A percentile compares a stretch with the other conserved stretches of the same genome.
phyloP scores from a whole-genome alignment of 2,329 filamentous ascomycete species.

The Ceratocystis lukuohia region DNA sequence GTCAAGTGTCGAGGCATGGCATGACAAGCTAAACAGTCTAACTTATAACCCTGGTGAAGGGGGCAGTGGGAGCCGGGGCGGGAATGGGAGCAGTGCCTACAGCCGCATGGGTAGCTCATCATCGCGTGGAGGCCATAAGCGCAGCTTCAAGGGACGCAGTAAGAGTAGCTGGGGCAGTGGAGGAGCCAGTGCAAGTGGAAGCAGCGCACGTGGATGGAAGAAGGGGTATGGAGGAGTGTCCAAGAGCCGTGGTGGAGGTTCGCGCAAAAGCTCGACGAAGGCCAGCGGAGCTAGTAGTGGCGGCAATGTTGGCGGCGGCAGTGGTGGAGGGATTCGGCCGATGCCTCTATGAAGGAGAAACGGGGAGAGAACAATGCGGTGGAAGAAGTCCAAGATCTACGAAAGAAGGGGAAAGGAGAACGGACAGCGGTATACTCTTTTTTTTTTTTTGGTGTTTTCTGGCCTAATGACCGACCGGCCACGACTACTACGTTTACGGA shows the following conservation, averaged over 20 bases:
- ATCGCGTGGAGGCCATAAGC: neutral
- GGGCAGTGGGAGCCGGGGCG: neutral
- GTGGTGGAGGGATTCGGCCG: slow-evolving; percentile 14
- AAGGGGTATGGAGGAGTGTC: neutral
- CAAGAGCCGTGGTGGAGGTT: neutral
- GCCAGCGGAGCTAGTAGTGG: slow-evolving; percentile 19
- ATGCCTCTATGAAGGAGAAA: slow-evolving; percentile 16
- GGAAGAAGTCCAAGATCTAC: too few species aligned
- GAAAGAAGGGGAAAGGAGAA: too few species aligned
- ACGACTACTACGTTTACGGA: too few species aligned
- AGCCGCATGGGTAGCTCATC: neutral
- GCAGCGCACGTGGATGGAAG: neutral
- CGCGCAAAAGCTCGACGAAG: neutral
- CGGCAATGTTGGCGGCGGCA: neutral
- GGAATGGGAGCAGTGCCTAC: neutral
- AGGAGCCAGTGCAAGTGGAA: neutral
- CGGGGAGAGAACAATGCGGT: neutral
- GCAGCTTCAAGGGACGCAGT: neutral
- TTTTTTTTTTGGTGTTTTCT: too few species aligned
- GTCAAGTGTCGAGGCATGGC: slow-evolving; percentile 7
- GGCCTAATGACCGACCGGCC: too few species aligned
- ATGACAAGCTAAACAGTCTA: slow-evolving; percentile 11
- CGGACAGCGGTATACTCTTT: too few species aligned
- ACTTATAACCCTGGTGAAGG: slow-evolving; percentile 1
- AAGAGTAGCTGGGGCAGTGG: slow-evolving; percentile 5